A percentile compares a stretch with the other conserved stretches of the same genome.
phyloP scores from a whole-genome alignment of 495 filamentous ascomycete species.

The Rhypophila decipiens region DNA sequence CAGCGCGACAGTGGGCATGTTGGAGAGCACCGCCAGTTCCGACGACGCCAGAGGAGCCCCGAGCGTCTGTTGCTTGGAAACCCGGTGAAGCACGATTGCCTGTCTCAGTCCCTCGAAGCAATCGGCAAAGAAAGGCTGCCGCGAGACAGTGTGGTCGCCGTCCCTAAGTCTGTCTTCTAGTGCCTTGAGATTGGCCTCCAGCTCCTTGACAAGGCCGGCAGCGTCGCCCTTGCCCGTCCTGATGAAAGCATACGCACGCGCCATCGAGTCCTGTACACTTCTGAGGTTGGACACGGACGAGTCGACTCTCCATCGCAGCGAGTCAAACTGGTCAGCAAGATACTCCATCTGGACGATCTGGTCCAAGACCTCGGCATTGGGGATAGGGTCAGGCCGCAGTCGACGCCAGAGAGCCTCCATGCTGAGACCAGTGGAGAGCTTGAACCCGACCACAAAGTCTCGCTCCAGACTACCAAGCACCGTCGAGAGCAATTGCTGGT shows the following conservation, averaged over 20 bases:
- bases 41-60: slow-evolving; percentile 12
- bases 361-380: slow-evolving; percentile 40
- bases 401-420: slow-evolving; percentile 81
- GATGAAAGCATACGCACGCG: slow-evolving; percentile 43
- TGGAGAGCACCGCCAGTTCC: slow-evolving; percentile 39
- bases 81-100: slow-evolving; percentile 43
- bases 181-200: slow-evolving; percentile 52
- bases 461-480: slow-evolving; percentile 28
- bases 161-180: slow-evolving; percentile 43
- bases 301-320: slow-evolving; percentile 45
- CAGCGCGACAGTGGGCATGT: slow-evolving; percentile 34
- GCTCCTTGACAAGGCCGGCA: slow-evolving; percentile 36
- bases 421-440: slow-evolving; percentile 65
- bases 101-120: slow-evolving; percentile 65
- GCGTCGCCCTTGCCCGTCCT: slow-evolving; percentile 38
- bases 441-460: slow-evolving; percentile 44
- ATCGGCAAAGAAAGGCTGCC: slow-evolving; percentile 48
- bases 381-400: slow-evolving; percentile 54
- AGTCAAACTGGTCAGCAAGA: slow-evolving; percentile 71
- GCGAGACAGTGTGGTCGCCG: slow-evolving; percentile 31
- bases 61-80: slow-evolving; percentile 13
- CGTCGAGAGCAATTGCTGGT: slow-evolving; percentile 21
- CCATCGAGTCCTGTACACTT: slow-evolving; percentile 45
- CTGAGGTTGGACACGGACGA: slow-evolving; percentile 37
- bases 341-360: slow-evolving; percentile 55